A percentile compares a stretch with the other conserved stretches of the same genome.
phyloP scores from a whole-genome alignment of 164 flowering plant species.

The Saururus chinensis region DNA sequence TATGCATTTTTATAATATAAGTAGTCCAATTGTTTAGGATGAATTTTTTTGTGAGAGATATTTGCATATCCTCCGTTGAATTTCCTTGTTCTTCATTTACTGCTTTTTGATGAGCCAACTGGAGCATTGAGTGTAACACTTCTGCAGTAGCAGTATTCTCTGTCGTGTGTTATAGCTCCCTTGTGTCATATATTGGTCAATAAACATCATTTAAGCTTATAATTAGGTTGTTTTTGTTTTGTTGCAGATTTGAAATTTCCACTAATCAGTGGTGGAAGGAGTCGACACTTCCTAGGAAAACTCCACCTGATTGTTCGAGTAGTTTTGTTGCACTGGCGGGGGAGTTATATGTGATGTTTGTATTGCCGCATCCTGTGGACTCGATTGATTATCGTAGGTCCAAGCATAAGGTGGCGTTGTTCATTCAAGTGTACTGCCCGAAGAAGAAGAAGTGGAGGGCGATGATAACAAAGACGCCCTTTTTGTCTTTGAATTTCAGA shows the following conservation, averaged over 20 bases:
- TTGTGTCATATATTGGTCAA: too few relatives aligned
- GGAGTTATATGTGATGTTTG: constrained; percentile 52
- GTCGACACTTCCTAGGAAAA: constrained; percentile 49
- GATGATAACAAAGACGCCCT: constrained; percentile 45
- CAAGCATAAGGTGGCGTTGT: constrained; percentile 30
- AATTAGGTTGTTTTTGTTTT: neutral
- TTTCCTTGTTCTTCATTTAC: too few relatives aligned
- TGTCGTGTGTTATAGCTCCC: too few relatives aligned
- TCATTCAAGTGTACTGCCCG: constrained; percentile 64
- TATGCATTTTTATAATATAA: too few relatives aligned
- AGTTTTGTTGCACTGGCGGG: constrained; percentile 57
- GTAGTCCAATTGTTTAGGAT: too few relatives aligned
- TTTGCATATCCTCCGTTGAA: too few relatives aligned
- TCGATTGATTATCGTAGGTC: constrained; percentile 26
- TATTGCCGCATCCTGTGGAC: constrained; percentile 13
- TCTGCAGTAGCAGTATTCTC: too few relatives aligned
- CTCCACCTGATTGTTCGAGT: constrained; percentile 23
- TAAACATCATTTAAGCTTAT: neutral
- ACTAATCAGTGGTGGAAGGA: constrained; percentile 63
- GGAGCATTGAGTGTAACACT: too few relatives aligned
- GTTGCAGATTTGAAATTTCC: constrained; percentile 48
- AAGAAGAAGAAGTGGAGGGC: constrained; percentile 58
- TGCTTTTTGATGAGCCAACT: too few relatives aligned
- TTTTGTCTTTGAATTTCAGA: constrained; percentile 40
- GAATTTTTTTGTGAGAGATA: too few relatives aligned